phyloP scores from a whole-genome alignment of 2,329 filamentous ascomycete species.

The Eurotiales sp. region DNA sequence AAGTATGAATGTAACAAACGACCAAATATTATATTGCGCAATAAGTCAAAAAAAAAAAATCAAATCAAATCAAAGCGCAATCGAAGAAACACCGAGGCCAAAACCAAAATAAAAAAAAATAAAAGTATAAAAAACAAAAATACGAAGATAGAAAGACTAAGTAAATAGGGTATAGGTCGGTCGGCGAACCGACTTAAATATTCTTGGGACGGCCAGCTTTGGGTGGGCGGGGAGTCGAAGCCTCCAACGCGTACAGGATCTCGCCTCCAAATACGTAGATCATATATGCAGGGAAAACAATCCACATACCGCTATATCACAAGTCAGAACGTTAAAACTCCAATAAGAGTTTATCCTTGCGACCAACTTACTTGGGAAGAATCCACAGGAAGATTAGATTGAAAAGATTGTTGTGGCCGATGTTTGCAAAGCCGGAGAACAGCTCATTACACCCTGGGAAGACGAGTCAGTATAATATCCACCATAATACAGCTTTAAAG shows the following conservation, averaged over 20 bases:
- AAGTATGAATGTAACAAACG: background rate
- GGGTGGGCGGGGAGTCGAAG: conserved; percentile 22
- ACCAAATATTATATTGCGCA: background rate
- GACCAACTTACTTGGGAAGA: conserved; percentile 59
- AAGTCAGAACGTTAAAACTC: too few relatives aligned
- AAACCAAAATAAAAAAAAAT: background rate
- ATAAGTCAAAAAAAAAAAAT: background rate
- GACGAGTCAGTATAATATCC: background rate
- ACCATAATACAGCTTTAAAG: background rate
- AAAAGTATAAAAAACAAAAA: background rate
- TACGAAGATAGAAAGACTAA: too few relatives aligned
- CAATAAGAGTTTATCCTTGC: background rate
- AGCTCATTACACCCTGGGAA: conserved; percentile 54
- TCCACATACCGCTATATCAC: conserved; percentile 56
- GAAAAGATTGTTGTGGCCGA: conserved; percentile 57
- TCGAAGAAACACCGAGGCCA: too few relatives aligned
- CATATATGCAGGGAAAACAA: conserved; percentile 61
- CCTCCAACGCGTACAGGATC: conserved; percentile 57
- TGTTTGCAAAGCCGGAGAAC: conserved; percentile 57
- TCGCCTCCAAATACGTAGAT: conserved; percentile 58
- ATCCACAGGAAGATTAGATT: conserved; percentile 59
- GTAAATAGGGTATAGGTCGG: too few relatives aligned
- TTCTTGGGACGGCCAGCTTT: conserved; percentile 28
- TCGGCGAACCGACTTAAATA: background rate
- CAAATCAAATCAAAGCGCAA: background rate